Conservation (phyloP, 768 basidiomycete genomes). For the Crepidotus variabilis region DNA sequence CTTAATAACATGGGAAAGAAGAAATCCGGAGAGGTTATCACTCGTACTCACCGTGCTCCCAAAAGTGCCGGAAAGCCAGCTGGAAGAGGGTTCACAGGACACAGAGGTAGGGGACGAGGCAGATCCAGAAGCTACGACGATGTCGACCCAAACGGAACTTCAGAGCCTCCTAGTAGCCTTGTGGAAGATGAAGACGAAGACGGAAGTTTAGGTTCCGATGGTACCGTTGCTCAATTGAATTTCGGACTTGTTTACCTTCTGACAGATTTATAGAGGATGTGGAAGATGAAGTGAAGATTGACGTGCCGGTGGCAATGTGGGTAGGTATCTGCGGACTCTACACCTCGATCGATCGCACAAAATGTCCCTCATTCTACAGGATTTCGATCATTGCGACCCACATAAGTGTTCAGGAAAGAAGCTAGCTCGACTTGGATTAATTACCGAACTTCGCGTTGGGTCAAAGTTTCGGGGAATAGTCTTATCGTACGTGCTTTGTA, state of each 20-base stretch:
- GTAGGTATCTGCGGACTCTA: constrained; percentile 38
- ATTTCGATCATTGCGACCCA: constrained; percentile 98
- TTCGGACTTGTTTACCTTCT: background rate
- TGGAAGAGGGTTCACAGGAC: constrained; percentile 28
- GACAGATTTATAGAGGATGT: constrained; percentile 7
- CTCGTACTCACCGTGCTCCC: constrained; percentile 13
- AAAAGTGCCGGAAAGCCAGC: constrained; percentile 30
- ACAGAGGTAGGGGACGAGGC: constrained; percentile 32
- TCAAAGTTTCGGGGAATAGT: constrained; percentile 88
- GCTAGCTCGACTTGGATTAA: constrained; percentile 78
- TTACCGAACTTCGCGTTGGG: constrained; percentile 81
- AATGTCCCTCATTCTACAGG: constrained; percentile 42
- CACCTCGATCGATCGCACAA: background rate
- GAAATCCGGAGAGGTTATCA: constrained; percentile 25
- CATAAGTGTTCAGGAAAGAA: constrained; percentile 82
- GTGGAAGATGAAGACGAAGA: constrained; percentile 39
- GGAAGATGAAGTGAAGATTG: constrained; percentile 34
- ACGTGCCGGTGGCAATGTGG: constrained; percentile 95
- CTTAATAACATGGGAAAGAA: constrained; percentile 33
- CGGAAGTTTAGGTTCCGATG: constrained; percentile 16
- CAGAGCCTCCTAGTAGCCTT: constrained; percentile 54
- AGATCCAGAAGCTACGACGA: constrained; percentile 18
- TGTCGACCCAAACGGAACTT: constrained; percentile 19
- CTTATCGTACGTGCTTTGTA: constrained; percentile 66
- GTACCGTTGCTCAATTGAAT: constrained; percentile 4